These are phyloP conservation scores for Lodderomyces orthopsilosis DNA, from an alignment of 1,139 yeast genomes.

Conservation along the genomic window DNA sequence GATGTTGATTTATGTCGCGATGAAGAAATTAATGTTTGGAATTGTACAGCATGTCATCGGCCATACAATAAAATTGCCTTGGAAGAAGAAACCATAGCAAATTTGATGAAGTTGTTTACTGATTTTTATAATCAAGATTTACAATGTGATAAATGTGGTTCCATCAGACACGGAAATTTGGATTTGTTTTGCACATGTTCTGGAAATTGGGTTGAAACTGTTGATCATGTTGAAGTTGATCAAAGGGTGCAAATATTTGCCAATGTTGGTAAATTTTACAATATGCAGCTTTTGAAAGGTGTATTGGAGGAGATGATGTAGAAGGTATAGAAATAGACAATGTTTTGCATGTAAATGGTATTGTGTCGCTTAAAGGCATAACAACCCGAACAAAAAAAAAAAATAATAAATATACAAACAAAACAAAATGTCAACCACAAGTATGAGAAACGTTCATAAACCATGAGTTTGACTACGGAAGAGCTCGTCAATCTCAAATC, in stretches of 20 bases:
- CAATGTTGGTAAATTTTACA: conserved; percentile 60
- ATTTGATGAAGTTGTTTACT: conserved; percentile 54
- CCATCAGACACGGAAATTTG: conserved; percentile 66
- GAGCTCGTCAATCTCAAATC: conserved; percentile 8
- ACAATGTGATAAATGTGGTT: conserved; percentile 73
- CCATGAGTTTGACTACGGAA: conserved; percentile 13
- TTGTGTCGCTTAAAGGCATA: background rate
- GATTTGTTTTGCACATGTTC: conserved; percentile 82
- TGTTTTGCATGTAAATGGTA: background rate
- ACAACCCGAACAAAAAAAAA: conserved; percentile 1
- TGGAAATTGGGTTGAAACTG: conserved; percentile 73
- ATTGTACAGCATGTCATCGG: conserved; percentile 66
- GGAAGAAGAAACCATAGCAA: conserved; percentile 76
- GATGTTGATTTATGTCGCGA: conserved; percentile 85
- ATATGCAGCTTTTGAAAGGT: conserved; percentile 56
- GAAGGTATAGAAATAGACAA: background rate
- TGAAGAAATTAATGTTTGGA: conserved; percentile 51
- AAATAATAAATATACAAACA: background rate
- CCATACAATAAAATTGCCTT: conserved; percentile 64
- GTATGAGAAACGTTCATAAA: too few relatives aligned
- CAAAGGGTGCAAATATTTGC: conserved; percentile 47
- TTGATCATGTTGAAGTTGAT: conserved; percentile 44
- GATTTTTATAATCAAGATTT: conserved; percentile 76
- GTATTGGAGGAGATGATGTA: conserved; percentile 32
- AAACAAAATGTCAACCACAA: background rate